These are phyloP conservation scores for Chytriomyces hyalinus DNA, from an alignment of 192 early-diverging fungal genomes.

Conservation along the genomic window DNA sequence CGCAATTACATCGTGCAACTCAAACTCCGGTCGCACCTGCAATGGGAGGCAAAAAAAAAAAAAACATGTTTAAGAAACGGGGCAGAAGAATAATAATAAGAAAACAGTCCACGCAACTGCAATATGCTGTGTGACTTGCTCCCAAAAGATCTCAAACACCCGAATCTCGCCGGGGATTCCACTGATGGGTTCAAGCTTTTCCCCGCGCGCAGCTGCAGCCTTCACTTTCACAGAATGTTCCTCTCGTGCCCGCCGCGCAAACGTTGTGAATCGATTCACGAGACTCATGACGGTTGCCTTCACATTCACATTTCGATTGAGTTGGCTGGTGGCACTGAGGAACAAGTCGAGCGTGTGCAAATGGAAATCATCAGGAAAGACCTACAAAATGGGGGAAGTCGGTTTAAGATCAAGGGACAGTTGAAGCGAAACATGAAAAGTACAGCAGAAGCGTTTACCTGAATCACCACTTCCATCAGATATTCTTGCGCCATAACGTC, in stretches of 20 bases:
- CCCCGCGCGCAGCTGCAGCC: slow-evolving; percentile 28
- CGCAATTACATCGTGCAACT: slow-evolving; percentile 89
- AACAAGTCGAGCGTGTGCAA: slow-evolving; percentile 86
- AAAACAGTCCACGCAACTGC: slow-evolving; percentile 53
- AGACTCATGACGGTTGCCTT: slow-evolving; percentile 96
- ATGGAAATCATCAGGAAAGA: slow-evolving; percentile 97
- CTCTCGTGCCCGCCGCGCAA: slow-evolving; percentile 74
- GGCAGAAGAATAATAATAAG: slow-evolving; percentile 16
- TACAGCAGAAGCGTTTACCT: slow-evolving; percentile 61
- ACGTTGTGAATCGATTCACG: slow-evolving; percentile 91
- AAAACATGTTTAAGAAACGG: slow-evolving; percentile 14
- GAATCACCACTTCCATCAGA: slow-evolving; percentile 98
- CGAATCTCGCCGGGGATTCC: slow-evolving; percentile 87
- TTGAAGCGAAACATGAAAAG: slow-evolving; percentile 89
- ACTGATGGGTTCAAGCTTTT: slow-evolving; percentile 55
- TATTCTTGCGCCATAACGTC: slow-evolving; percentile 99
- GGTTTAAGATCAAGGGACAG: slow-evolving; percentile 74
- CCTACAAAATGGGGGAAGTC: slow-evolving; percentile 47
- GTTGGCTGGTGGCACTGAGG: slow-evolving; percentile 86
- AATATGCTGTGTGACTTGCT: slow-evolving; percentile 89
- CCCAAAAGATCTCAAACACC: slow-evolving; percentile 98
- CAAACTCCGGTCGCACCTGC: slow-evolving; percentile 88
- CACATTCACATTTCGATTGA: slow-evolving; percentile 93
- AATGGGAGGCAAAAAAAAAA: not conserved
- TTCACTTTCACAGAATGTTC: slow-evolving; percentile 37